phyloP scores from a whole-genome alignment of 495 filamentous ascomycete species.

The Coniosporium apollinis region DNA sequence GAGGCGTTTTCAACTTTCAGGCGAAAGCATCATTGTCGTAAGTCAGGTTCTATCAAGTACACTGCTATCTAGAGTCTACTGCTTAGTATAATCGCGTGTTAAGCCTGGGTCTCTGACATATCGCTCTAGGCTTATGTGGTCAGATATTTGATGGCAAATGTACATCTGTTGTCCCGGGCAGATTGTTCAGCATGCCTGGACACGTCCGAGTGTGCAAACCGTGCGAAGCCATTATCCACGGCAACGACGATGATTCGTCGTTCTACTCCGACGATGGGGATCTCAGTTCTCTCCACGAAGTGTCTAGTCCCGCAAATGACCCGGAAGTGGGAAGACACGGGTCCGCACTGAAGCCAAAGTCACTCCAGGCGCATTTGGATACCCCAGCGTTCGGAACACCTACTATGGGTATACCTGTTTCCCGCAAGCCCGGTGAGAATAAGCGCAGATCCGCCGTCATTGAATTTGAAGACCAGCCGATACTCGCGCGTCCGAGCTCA shows the following conservation, averaged over 20 bases:
- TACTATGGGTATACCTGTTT: constrained; percentile 30
- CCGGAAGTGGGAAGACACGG: no score
- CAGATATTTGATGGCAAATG: constrained; percentile 98
- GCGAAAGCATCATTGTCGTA: constrained; percentile 91
- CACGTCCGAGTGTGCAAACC: constrained; percentile 83
- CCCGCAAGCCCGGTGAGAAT: constrained; percentile 60
- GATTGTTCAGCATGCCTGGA: constrained; percentile 72
- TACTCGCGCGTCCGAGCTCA: constrained; percentile 66
- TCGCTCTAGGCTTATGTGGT: constrained; percentile 43
- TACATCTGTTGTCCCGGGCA: constrained; percentile 72
- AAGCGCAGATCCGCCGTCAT: constrained; percentile 78
- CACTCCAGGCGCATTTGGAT: constrained; percentile 1
- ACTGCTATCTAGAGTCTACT: background rate
- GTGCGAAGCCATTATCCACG: constrained; percentile 85
- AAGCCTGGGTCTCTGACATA: no score
- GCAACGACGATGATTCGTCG: constrained; percentile 76
- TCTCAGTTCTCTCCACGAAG: no score
- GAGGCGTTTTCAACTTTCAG: constrained; percentile 84
- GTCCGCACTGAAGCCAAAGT: no score
- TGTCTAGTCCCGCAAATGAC: no score
- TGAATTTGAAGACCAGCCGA: constrained; percentile 63
- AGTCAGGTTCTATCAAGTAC: constrained; percentile 13
- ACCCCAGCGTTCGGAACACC: constrained; percentile 21
- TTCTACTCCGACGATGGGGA: constrained; percentile 29
- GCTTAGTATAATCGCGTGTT: constrained; percentile 2